Conservation (phyloP, 345 rosid species). For the Eucalyptus melliodora region DNA sequence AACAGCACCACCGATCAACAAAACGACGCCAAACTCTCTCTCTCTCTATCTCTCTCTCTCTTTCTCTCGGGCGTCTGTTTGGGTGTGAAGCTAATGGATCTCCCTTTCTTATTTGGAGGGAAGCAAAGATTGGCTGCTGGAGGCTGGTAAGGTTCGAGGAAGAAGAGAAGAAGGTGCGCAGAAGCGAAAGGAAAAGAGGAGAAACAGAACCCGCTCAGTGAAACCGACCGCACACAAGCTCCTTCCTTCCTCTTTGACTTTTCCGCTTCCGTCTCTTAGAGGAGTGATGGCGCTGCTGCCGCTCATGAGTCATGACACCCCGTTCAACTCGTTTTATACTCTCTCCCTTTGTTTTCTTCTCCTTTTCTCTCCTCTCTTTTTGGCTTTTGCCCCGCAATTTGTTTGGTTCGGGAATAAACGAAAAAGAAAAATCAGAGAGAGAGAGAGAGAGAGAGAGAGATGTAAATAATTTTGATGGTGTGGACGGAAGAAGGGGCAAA, state of each 20-base stretch:
- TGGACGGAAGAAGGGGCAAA: neutral
- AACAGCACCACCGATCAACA: neutral
- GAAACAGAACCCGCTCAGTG: neutral
- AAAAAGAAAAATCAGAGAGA: neutral
- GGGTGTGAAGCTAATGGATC: neutral
- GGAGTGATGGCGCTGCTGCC: neutral
- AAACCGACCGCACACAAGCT: neutral
- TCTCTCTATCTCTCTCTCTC: neutral
- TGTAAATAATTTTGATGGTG: neutral
- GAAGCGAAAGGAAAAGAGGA: neutral
- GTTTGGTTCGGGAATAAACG: neutral
- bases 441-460: neutral
- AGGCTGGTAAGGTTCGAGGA: neutral
- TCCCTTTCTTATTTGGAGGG: neutral
- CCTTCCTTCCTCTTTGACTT: neutral
- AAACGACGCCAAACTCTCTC: neutral
- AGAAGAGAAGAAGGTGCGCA: neutral
- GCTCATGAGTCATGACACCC: neutral
- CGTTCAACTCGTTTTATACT: neutral
- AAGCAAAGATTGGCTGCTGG: neutral
- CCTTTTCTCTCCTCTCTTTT: neutral
- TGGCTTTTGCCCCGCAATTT: neutral
- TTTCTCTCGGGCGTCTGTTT: neutral
- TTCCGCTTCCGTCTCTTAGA: neutral
- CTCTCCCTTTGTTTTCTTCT: neutral